phyloP scores from a whole-genome alignment of 2,329 filamentous ascomycete species.

The Fusarium sp. region DNA sequence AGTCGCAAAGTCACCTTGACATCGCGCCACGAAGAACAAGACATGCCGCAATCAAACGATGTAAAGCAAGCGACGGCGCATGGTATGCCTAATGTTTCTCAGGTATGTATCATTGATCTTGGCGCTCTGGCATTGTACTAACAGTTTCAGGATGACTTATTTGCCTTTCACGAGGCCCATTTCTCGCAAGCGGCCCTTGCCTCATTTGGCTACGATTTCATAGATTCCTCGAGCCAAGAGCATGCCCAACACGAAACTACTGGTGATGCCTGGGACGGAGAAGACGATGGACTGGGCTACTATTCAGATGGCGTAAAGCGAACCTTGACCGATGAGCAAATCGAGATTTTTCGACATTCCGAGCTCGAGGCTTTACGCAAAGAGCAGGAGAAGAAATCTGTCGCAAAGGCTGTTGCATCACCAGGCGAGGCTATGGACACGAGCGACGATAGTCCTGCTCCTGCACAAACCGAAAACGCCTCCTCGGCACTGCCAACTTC shows the following conservation, averaged over 20 bases:
- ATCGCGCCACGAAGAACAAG: slow-evolving; percentile 19
- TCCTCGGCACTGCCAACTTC: slow-evolving; percentile 19
- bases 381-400: slow-evolving; percentile 53
- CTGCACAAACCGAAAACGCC: slow-evolving; percentile 15
- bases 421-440: slow-evolving; percentile 32
- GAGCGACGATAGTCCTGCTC: slow-evolving; percentile 15
- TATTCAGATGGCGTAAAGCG: slow-evolving; percentile 89
- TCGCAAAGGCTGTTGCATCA: slow-evolving; percentile 9
- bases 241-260: slow-evolving; percentile 46
- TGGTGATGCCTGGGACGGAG: slow-evolving; percentile 59
- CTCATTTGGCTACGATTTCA: slow-evolving; percentile 61
- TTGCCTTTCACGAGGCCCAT: slow-evolving; percentile 68
- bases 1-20: slow-evolving; percentile 14
- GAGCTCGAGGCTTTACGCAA: slow-evolving; percentile 80
- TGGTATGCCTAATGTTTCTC: slow-evolving; percentile 42
- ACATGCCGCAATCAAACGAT: slow-evolving; percentile 39
- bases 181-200: slow-evolving; percentile 62
- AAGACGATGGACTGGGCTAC: slow-evolving; percentile 79
- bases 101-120: slow-evolving; percentile 31
- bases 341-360: slow-evolving; percentile 88
- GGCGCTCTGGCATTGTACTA: slow-evolving; percentile 17
- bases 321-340: slow-evolving; percentile 90
- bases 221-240: slow-evolving; percentile 48
- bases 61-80: slow-evolving; percentile 23
- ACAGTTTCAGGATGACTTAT: slow-evolving; percentile 66